Evolutionary conservation across 129 eudicot species (phyloP).

Genomic region (Saposhnikovia divaricata): DNA sequence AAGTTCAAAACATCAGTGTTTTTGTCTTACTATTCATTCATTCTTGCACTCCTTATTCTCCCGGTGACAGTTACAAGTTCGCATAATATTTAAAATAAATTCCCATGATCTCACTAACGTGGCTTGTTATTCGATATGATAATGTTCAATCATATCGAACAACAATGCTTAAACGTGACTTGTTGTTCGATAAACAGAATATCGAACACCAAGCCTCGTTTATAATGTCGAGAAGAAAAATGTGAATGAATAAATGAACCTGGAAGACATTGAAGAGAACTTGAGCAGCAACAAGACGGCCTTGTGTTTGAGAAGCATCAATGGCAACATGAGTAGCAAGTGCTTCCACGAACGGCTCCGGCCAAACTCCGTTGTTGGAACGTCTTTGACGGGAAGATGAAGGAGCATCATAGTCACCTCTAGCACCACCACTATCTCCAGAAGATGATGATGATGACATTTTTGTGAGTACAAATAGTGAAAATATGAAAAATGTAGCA

Average conservation of each 20-base stretch:
- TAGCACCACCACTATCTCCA: constrained; percentile 20
- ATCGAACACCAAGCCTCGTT: too few relatives aligned
- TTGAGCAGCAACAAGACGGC: constrained; percentile 76
- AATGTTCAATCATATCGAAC: too few relatives aligned
- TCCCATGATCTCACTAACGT: background rate
- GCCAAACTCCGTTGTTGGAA: constrained; percentile 57
- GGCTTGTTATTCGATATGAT: too few relatives aligned
- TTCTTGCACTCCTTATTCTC: background rate
- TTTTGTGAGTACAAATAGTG: background rate
- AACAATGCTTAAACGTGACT: too few relatives aligned
- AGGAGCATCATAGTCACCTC: constrained; percentile 31
- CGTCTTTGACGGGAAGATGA: constrained; percentile 43
- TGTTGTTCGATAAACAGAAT: too few relatives aligned
- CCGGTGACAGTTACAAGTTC: background rate
- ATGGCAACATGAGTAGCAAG: constrained; percentile 61
- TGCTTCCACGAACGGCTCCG: constrained; percentile 84
- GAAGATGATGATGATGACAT: constrained; percentile 36
- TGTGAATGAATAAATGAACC: constrained; percentile 20
- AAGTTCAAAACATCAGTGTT: background rate
- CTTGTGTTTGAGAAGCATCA: constrained; percentile 48
- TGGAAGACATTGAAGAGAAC: constrained; percentile 64
- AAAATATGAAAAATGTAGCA: too few relatives aligned
- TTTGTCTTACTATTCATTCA: constrained; percentile 8
- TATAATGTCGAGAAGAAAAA: background rate
- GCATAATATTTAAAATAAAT: background rate